phyloP scores from a whole-genome alignment of 768 basidiomycete genomes.

The Suillus occidentalis region DNA sequence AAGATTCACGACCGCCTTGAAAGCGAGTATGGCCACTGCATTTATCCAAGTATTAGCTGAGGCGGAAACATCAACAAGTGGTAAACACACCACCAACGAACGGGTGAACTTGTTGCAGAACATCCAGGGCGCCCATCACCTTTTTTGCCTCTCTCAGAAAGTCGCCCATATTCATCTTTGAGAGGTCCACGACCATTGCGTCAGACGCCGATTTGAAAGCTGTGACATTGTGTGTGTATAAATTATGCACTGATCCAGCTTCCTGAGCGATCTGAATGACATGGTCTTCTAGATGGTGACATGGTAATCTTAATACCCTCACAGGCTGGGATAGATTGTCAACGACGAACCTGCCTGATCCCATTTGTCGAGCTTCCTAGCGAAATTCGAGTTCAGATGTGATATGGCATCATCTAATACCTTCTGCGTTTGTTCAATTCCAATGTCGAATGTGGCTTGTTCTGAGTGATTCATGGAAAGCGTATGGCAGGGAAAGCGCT shows the following conservation, averaged over 20 bases:
- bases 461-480: background rate
- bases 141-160: constrained; percentile 22
- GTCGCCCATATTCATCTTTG: constrained; percentile 14
- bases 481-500: background rate
- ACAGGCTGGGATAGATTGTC: background rate
- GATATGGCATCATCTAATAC: background rate
- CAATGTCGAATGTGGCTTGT: background rate
- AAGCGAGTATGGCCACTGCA: constrained; percentile 49
- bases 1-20: constrained; percentile 47
- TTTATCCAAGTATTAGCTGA: background rate
- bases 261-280: background rate
- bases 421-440: background rate
- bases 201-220: constrained; percentile 3
- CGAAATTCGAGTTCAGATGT: background rate
- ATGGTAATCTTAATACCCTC: background rate
- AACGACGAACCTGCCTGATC: background rate
- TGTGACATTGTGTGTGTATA: constrained; percentile 5
- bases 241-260: background rate
- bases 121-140: constrained; percentile 27
- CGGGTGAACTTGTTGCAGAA: constrained; percentile 29
- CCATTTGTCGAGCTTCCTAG: background rate
- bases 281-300: background rate
- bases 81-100: constrained; percentile 24
- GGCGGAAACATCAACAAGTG: background rate
- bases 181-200: background rate